These are phyloP conservation scores for Xerocomus amazonicus DNA, from an alignment of 1,284 basidiomycete genomes.

Conservation along the genomic window DNA sequence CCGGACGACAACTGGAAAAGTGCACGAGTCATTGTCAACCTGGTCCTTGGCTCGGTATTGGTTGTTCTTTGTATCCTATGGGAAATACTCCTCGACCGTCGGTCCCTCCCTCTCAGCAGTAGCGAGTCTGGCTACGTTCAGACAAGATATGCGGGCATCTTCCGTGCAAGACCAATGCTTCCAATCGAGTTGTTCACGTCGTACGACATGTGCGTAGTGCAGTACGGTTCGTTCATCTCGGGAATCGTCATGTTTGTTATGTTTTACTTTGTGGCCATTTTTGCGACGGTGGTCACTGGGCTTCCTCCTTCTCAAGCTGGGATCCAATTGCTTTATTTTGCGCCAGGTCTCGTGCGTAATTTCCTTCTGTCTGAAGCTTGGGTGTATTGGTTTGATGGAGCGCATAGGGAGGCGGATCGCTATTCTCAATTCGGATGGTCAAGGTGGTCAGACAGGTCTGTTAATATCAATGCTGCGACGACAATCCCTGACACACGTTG, in stretches of 20 bases:
- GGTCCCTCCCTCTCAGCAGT: conserved; percentile 2
- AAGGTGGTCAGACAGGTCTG: conserved; percentile 26
- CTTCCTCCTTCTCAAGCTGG: conserved; percentile 38
- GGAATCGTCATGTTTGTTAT: conserved; percentile 51
- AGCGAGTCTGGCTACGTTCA: background rate
- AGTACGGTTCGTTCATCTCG: conserved; percentile 38
- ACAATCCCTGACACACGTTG: background rate
- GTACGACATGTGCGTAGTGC: conserved; percentile 38
- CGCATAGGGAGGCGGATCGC: conserved; percentile 20
- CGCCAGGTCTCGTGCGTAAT: conserved; percentile 42
- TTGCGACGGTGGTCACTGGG: conserved; percentile 44
- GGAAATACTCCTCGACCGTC: conserved; percentile 40
- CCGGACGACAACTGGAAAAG: conserved; percentile 34
- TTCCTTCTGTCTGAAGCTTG: background rate
- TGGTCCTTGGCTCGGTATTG: conserved; percentile 39
- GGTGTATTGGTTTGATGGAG: background rate
- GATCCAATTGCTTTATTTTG: conserved; percentile 46
- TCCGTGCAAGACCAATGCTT: conserved; percentile 40
- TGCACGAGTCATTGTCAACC: conserved; percentile 34
- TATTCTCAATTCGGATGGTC: conserved; percentile 24
- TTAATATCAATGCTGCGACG: background rate
- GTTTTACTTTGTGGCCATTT: conserved; percentile 53
- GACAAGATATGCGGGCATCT: conserved; percentile 19
- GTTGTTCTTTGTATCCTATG: conserved; percentile 38
- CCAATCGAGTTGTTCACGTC: conserved; percentile 40